phyloP scores from a whole-genome alignment of 2,329 filamentous ascomycete species.

The Penicillium sp. region DNA sequence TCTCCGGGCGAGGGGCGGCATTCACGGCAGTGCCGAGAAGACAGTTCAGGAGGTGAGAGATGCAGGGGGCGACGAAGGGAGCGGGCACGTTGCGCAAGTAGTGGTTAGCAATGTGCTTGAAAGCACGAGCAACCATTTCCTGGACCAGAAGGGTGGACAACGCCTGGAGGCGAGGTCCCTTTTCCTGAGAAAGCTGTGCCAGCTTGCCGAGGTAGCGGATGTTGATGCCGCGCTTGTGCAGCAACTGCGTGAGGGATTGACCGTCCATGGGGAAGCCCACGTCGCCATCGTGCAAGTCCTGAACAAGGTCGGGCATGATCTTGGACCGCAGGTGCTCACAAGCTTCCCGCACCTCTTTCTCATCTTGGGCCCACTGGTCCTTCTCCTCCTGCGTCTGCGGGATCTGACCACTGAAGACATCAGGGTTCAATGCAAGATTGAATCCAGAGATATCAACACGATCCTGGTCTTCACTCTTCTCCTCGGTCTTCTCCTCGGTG shows the following conservation, averaged over 20 bases:
- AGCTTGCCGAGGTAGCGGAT: constrained; percentile 89
- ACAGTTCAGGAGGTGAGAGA: constrained; percentile 89
- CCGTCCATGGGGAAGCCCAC: constrained; percentile 98
- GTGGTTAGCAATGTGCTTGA: constrained; percentile 82
- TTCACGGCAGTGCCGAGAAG: constrained; percentile 74
- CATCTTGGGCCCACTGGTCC: constrained; percentile 72
- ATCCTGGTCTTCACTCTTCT: constrained; percentile 46
- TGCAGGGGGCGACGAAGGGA: constrained; percentile 70
- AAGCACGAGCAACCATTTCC: constrained; percentile 90
- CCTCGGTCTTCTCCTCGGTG: constrained; percentile 38
- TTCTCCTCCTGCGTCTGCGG: constrained; percentile 90
- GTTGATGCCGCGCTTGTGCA: constrained; percentile 97
- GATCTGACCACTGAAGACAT: constrained; percentile 86
- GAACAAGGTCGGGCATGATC: constrained; percentile 76
- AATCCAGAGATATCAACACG: constrained; percentile 83
- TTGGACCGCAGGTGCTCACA: constrained; percentile 71
- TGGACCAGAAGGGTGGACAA: constrained; percentile 72
- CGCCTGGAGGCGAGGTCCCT: constrained; percentile 67
- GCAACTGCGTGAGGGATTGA: constrained; percentile 75
- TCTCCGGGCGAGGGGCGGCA: constrained; percentile 67
- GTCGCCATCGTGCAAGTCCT: constrained; percentile 84
- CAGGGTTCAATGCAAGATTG: constrained; percentile 83
- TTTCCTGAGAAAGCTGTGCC: constrained; percentile 60
- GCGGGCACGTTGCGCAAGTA: constrained; percentile 75
- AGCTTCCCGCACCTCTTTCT: constrained; percentile 78